These are phyloP conservation scores for Bondarzewia mesenterica DNA, from an alignment of 1,284 basidiomycete genomes.

Conservation along the genomic window DNA sequence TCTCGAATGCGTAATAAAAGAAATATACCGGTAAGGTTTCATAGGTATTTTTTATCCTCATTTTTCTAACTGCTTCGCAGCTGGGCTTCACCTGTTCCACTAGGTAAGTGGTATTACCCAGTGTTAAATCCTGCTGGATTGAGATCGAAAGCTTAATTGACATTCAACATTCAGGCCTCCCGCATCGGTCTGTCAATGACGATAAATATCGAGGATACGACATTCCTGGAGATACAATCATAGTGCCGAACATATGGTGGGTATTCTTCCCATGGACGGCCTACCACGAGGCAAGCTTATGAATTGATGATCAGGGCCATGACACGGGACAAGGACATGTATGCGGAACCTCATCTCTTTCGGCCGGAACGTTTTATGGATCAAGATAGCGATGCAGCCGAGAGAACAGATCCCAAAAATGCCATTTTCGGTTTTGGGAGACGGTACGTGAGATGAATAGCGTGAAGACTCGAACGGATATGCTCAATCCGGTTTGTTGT, in stretches of 20 bases:
- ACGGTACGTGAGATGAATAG: constrained; percentile 4
- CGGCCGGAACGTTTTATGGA: constrained; percentile 23
- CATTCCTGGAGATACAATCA: constrained; percentile 11
- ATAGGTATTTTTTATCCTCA: not conserved
- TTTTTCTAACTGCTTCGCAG: constrained; percentile 1
- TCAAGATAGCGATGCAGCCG: constrained; percentile 4
- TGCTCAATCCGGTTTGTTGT: not conserved
- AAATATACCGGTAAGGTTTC: constrained; percentile 14
- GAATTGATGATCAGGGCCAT: constrained; percentile 20
- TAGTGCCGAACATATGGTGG: constrained; percentile 14
- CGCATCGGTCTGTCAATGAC: constrained; percentile 13
- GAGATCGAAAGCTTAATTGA: not conserved
- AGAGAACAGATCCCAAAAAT: constrained; percentile 15
- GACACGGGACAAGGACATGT: constrained; percentile 18
- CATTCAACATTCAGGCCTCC: constrained; percentile 10
- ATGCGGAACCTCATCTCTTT: constrained; percentile 20
- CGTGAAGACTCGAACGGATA: not conserved
- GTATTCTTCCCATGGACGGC: not conserved
- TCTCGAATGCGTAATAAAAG: constrained; percentile 21
- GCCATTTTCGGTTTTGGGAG: constrained; percentile 14
- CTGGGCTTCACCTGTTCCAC: constrained; percentile 12
- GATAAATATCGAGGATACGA: constrained; percentile 13
- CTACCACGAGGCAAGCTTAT: not conserved
- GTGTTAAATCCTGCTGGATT: too few species aligned
- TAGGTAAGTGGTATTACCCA: constrained; percentile 9